Base-by-base conservation (phyloP, 1,284 basidiomycete genomes). In the Ganoderma lingzhi region DNA sequence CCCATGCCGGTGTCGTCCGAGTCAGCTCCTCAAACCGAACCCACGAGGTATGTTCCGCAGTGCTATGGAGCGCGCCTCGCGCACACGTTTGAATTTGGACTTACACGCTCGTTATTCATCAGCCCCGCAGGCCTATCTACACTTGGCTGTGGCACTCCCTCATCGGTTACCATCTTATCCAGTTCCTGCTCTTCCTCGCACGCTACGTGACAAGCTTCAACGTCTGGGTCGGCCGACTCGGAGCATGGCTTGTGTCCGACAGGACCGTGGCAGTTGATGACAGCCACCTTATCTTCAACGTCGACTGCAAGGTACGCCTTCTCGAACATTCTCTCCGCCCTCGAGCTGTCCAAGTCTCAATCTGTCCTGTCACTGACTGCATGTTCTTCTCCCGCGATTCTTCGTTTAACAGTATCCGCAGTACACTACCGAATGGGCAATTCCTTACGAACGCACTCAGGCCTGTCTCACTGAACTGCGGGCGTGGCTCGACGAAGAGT, bases 351-450 rank as follows among this genome's bases (percentile, higher is more conserved):
- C 17, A 56, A 42, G n/a, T 30, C 14, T 64, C 58, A 64, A 44
- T 56, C 58, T 55, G 48, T 42, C 42, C 55, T 56, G 37, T 19
- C 12, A 59, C 37, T 59, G 56, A 59, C 37, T 39, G 19, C 37
- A 35, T 53, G 62, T 23, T 56, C 70, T 74, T 66, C 64, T 45
- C 42, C 53, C 67, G 62, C 56, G 51, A 19, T 14, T 45, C 70
- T 53, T 69, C n/a, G 28, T 58, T 68, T 56, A 67, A 28, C 76
- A 96, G 94, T 95, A 92, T 80, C 90, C 90, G 2, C 96, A 97
- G 81, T 91, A 94, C 79, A 96, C 96, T 4, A 93, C 93, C 1
- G 97, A 99, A 82, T 98, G 96, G 95, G 94, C 96, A 2, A 87
- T 99, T 53, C 95, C 96, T 8, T 91, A 89, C 74, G 84, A 85